phyloP scores from a whole-genome alignment of 2,329 filamentous ascomycete genomes.

The Ceratocystis diversiconidia region DNA sequence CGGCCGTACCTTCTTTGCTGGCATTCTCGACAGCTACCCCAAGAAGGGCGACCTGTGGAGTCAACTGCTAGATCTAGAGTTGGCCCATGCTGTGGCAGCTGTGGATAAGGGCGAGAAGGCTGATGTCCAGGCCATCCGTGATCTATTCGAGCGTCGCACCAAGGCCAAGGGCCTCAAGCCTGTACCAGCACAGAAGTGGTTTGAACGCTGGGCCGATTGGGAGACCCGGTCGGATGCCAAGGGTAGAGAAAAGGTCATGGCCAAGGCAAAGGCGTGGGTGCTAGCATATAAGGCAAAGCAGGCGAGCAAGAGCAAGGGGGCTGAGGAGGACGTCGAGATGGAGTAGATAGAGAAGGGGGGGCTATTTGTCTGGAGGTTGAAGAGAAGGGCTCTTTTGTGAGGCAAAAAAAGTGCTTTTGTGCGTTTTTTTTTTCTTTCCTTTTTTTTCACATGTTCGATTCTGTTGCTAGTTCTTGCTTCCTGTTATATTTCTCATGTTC shows the following conservation, averaged over 20 bases:
- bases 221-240: constrained; percentile 61
- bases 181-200: constrained; percentile 72
- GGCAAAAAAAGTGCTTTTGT: constrained; percentile 3
- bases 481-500: constrained; percentile 3
- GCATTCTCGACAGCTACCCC: constrained; percentile 66
- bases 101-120: constrained; percentile 38
- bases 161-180: constrained; percentile 60
- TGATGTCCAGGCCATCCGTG: constrained; percentile 48
- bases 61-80: constrained; percentile 76
- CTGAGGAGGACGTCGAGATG: constrained; percentile 1
- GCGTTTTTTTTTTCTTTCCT: background rate
- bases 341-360: constrained; percentile 11
- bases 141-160: constrained; percentile 68
- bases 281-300: constrained; percentile 36
- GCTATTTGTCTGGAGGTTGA: background rate
- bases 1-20: constrained; percentile 88
- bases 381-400: background rate
- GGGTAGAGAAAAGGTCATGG: constrained; percentile 54
- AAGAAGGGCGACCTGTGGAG: constrained; percentile 91
- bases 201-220: constrained; percentile 83
- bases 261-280: constrained; percentile 45
- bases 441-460: background rate
- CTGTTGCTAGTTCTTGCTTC: background rate
- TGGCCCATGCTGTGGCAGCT: constrained; percentile 43
- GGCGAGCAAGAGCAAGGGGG: constrained; percentile 24